phyloP scores from a whole-genome alignment of 2,329 filamentous ascomycete species.

The Ophiocordyceps australis region DNA sequence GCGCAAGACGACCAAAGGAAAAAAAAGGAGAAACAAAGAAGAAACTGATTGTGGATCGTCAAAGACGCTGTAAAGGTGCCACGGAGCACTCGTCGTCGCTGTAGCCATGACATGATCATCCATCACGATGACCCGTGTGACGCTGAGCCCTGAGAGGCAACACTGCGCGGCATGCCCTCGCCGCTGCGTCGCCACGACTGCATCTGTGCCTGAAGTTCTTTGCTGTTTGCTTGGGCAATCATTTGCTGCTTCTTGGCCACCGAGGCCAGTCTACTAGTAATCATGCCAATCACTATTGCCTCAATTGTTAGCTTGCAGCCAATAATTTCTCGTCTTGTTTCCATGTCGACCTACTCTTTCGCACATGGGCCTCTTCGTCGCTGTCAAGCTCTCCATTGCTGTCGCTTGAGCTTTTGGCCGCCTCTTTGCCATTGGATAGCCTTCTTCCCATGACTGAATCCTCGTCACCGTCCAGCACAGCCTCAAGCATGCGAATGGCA shows the following conservation, averaged over 20 bases:
- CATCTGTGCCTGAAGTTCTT: slow-evolving; percentile 24
- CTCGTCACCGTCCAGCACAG: slow-evolving; percentile 73
- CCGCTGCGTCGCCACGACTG: slow-evolving; percentile 28
- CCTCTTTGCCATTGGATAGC: slow-evolving; percentile 18
- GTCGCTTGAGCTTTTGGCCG: slow-evolving; percentile 14
- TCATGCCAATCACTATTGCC: slow-evolving; percentile 41
- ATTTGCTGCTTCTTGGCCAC: slow-evolving; percentile 43
- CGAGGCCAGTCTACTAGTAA: slow-evolving; percentile 31
- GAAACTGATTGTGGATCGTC: neutral
- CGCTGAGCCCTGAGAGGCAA: slow-evolving; percentile 26
- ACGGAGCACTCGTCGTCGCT: no score
- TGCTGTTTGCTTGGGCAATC: slow-evolving; percentile 37
- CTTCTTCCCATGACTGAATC: slow-evolving; percentile 20
- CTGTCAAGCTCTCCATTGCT: slow-evolving; percentile 32
- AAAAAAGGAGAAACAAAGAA: no score
- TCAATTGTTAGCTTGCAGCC: no score
- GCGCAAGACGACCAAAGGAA: no score
- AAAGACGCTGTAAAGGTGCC: neutral
- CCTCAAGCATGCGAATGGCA: slow-evolving; percentile 86
- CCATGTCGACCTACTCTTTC: slow-evolving; percentile 48
- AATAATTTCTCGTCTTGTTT: no score
- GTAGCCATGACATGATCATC: no score
- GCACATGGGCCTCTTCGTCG: slow-evolving; percentile 55
- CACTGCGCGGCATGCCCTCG: slow-evolving; percentile 35
- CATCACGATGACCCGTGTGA: slow-evolving; percentile 6